These are phyloP conservation scores for Aureobasidium subglaciale DNA, from an alignment of 2,329 filamentous ascomycete genomes.

Conservation along the genomic window DNA sequence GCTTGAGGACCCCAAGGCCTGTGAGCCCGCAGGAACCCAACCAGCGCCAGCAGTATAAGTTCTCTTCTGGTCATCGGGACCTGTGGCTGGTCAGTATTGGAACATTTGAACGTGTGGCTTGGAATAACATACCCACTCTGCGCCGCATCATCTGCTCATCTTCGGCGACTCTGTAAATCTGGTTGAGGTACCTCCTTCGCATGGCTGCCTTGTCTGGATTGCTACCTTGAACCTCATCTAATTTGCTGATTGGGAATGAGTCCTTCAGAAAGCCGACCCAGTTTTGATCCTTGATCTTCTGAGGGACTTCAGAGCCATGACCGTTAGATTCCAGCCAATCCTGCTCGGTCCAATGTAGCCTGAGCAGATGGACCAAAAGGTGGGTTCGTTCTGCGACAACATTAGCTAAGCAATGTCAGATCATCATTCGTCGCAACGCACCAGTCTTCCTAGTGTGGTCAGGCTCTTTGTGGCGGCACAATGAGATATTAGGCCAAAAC, in stretches of 20 bases:
- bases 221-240: conserved; percentile 5
- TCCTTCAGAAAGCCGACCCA: conserved; percentile 14
- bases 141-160: conserved; percentile 5
- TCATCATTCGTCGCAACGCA: conserved; percentile 27
- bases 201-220: conserved; percentile 8
- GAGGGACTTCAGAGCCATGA: conserved; percentile 6
- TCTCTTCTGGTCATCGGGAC: neutral
- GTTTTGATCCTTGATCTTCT: conserved; percentile 2
- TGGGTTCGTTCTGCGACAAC: conserved; percentile 1
- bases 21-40: neutral
- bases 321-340: conserved; percentile 12
- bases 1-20: neutral
- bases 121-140: neutral
- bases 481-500: conserved; percentile 29
- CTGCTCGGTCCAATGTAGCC: conserved; percentile 13
- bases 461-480: conserved; percentile 63
- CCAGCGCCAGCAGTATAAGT: conserved; percentile 5
- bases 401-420: neutral
- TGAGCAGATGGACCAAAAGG: conserved; percentile 13
- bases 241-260: conserved; percentile 9
- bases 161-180: conserved; percentile 12
- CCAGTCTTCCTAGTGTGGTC: conserved; percentile 65
- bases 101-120: neutral
- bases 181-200: conserved; percentile 6
- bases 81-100: neutral